These are phyloP conservation scores for Aspergillus indologenus DNA, from an alignment of 495 filamentous ascomycete species.

Conservation along the genomic window DNA sequence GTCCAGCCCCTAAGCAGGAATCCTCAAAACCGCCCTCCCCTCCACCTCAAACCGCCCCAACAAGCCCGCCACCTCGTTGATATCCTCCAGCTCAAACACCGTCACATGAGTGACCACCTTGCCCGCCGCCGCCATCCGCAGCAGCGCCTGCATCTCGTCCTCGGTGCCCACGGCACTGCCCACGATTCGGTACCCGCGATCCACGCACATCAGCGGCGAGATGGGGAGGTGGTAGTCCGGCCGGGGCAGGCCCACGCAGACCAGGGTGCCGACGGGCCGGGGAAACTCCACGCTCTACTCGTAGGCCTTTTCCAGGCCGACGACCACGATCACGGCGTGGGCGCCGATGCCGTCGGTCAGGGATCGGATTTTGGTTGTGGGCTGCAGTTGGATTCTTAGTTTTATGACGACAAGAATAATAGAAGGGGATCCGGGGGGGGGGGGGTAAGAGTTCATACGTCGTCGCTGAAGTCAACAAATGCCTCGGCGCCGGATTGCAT, in stretches of 20 bases:
- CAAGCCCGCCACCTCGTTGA: constrained; percentile 24
- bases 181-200: constrained; percentile 6
- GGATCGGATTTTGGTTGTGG: neutral
- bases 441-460: neutral
- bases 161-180: constrained; percentile 13
- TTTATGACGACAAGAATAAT: no score
- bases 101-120: constrained; percentile 4
- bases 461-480: constrained; percentile 11
- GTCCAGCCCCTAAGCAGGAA: constrained; percentile 22
- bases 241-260: constrained; percentile 20
- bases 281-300: constrained; percentile 12
- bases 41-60: constrained; percentile 20
- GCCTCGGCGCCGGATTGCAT: constrained; percentile 9
- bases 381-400: neutral
- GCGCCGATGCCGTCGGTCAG: constrained; percentile 19
- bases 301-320: constrained; percentile 15
- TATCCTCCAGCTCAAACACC: constrained; percentile 24
- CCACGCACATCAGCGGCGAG: constrained; percentile 12
- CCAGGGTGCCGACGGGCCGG: constrained; percentile 17
- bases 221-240: constrained; percentile 15
- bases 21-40: constrained; percentile 26
- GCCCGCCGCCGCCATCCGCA: constrained; percentile 9
- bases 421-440: no score
- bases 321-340: constrained; percentile 19
- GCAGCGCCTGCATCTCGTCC: constrained; percentile 9